A percentile compares a stretch with the other conserved stretches of the same genome.
Conservation (phyloP, 2,329 filamentous ascomycete species). For the Trichoderma polysporum region DNA sequence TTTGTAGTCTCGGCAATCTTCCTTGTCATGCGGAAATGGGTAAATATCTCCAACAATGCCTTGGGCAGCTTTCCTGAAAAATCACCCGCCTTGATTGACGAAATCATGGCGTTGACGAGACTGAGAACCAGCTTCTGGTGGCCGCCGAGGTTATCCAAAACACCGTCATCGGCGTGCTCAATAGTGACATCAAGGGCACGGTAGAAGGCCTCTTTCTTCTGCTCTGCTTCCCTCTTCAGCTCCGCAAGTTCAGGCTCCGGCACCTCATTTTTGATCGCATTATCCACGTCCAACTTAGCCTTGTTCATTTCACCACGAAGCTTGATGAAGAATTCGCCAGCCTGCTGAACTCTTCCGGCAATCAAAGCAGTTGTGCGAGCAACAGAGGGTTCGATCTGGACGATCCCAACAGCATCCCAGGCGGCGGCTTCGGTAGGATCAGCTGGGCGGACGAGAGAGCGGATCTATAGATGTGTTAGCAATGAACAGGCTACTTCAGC, state of each 20-base stretch:
- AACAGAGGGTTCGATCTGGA: constrained; percentile 46
- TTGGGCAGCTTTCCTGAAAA: constrained; percentile 55
- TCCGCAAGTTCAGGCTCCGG: constrained; percentile 37
- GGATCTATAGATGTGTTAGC: constrained; percentile 32
- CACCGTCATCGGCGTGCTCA: constrained; percentile 53
- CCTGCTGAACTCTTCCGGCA: constrained; percentile 50
- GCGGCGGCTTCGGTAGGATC: constrained; percentile 48
- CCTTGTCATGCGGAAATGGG: constrained; percentile 60
- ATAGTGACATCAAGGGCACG: constrained; percentile 54
- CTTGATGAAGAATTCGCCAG: constrained; percentile 50
- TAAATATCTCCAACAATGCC: constrained; percentile 59
- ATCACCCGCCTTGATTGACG: constrained; percentile 53
- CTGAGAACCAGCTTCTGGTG: constrained; percentile 57
- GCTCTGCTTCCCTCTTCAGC: constrained; percentile 43
- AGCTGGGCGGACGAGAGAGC: constrained; percentile 44
- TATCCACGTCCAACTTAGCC: constrained; percentile 45
- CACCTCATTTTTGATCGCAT: constrained; percentile 44
- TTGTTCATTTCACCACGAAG: constrained; percentile 50
- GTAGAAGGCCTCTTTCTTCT: constrained; percentile 50
- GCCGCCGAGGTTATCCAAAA: constrained; percentile 57
- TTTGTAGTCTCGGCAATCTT: constrained; percentile 64
- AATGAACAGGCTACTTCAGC: neutral
- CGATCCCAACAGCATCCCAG: constrained; percentile 55
- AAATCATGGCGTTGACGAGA: constrained; percentile 54
- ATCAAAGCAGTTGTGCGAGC: constrained; percentile 41